These are phyloP conservation scores for Ceratocystis alfenasii DNA, from an alignment of 2,329 filamentous ascomycete genomes.

Conservation along the genomic window DNA sequence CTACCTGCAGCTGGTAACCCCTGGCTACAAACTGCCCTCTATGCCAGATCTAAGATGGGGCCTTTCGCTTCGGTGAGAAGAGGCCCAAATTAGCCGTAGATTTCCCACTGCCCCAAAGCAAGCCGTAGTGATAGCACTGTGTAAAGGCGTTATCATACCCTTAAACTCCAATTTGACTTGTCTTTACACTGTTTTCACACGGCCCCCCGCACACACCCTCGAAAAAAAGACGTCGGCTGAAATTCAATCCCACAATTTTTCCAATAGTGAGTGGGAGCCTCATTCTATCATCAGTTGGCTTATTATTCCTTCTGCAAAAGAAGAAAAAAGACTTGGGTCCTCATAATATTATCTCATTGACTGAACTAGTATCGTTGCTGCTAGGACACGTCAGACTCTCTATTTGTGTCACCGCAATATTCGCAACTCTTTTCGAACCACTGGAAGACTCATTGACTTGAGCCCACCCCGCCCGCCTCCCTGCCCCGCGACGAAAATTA, in stretches of 20 bases:
- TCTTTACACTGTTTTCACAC: constrained; percentile 12
- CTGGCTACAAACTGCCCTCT: constrained; percentile 14
- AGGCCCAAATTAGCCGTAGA: constrained; percentile 16
- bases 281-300: constrained; percentile 8
- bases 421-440: constrained; percentile 9
- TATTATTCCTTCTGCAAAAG: background rate
- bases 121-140: constrained; percentile 13
- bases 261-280: background rate
- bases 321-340: background rate
- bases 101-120: background rate
- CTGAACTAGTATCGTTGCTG: background rate
- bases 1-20: constrained; percentile 9
- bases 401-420: background rate
- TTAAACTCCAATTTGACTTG: background rate
- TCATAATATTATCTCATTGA: background rate
- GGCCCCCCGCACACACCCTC: constrained; percentile 21
- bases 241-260: constrained; percentile 21
- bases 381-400: background rate
- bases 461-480: constrained; percentile 20
- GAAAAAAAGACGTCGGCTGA: constrained; percentile 19
- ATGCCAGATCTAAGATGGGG: background rate
- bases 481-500: constrained; percentile 16
- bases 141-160: background rate
- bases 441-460: constrained; percentile 12
- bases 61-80: constrained; percentile 9